Conservation (phyloP, 2,329 filamentous ascomycete species). For the Xylariomycetidae sp. region DNA sequence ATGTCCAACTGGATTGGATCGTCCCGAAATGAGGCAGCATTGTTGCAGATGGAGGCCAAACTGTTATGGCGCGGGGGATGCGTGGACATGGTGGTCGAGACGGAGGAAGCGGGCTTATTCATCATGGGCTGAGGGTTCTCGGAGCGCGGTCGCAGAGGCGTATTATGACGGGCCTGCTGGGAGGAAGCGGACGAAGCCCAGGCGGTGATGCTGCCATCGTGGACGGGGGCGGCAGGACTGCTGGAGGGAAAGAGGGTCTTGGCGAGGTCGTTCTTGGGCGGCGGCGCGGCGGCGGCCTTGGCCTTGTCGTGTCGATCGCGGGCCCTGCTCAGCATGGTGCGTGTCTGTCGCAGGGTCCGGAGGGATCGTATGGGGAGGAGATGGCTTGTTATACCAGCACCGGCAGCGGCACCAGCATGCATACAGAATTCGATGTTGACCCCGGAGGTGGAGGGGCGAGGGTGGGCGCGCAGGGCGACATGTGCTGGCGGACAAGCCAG, state of each 20-base stretch:
- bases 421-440: no score
- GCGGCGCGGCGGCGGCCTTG: conserved; percentile 30
- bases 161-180: conserved; percentile 14
- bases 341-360: no score
- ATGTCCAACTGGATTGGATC: conserved; percentile 30
- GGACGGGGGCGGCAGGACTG: conserved; percentile 41
- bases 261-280: conserved; percentile 28
- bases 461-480: conserved; percentile 4
- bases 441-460: conserved; percentile 5
- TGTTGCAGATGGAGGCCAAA: conserved; percentile 37
- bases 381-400: no score
- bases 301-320: conserved; percentile 24
- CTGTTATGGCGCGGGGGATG: conserved; percentile 20
- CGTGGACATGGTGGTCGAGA: conserved; percentile 7
- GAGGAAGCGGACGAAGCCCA: no score
- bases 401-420: no score
- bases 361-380: no score
- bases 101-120: conserved; percentile 3
- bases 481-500: no score
- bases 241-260: conserved; percentile 54
- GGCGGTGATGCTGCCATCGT: conserved; percentile 43
- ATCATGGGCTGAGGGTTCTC: conserved; percentile 24
- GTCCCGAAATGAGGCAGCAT: conserved; percentile 44
- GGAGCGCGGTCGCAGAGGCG: conserved; percentile 28
- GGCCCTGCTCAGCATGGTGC: conserved; percentile 23